A percentile compares a stretch with the other conserved stretches of the same genome.
Conservation (phyloP, 2,329 filamentous ascomycete species). For the Alternaria novae-zelandiae region DNA sequence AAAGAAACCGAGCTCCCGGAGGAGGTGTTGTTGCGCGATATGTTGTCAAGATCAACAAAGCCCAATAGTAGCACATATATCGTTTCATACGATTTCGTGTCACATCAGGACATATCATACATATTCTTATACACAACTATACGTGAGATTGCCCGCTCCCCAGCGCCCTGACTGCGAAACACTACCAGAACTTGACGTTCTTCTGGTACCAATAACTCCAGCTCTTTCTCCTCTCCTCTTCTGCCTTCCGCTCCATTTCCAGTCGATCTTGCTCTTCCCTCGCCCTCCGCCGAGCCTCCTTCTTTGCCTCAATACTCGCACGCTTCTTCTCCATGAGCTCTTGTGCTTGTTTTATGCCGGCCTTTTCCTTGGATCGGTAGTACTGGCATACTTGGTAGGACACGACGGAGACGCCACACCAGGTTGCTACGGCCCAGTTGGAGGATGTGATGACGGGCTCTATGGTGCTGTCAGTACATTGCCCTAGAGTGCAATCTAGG, state of each 20-base stretch:
- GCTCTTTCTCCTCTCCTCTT: conserved; percentile 44
- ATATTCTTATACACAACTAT: conserved; percentile 28
- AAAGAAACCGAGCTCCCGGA: not conserved
- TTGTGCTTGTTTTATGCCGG: conserved; percentile 83
- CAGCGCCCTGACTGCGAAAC: not conserved
- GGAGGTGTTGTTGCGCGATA: not conserved
- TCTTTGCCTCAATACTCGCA: conserved; percentile 53
- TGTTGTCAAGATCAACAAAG: not conserved
- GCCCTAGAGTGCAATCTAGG: not conserved
- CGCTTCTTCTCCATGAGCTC: conserved; percentile 80
- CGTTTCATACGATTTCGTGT: not conserved
- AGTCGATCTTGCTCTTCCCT: conserved; percentile 52
- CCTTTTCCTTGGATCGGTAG: conserved; percentile 73
- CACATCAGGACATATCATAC: conserved; percentile 3
- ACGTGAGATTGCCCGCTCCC: conserved; percentile 4
- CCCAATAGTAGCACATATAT: not conserved
- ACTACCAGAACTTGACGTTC: conserved; percentile 46
- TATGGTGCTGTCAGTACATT: conserved; percentile 39
- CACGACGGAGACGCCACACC: conserved; percentile 70
- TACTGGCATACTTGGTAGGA: conserved; percentile 87
- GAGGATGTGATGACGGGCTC: conserved; percentile 70
- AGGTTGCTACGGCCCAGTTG: conserved; percentile 86
- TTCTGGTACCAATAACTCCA: conserved; percentile 48
- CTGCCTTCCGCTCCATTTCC: conserved; percentile 32
- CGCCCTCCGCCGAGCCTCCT: conserved; percentile 52